Evolutionary conservation across 441 rosid species (phyloP).

Genomic region (Populus tomentosa): DNA sequence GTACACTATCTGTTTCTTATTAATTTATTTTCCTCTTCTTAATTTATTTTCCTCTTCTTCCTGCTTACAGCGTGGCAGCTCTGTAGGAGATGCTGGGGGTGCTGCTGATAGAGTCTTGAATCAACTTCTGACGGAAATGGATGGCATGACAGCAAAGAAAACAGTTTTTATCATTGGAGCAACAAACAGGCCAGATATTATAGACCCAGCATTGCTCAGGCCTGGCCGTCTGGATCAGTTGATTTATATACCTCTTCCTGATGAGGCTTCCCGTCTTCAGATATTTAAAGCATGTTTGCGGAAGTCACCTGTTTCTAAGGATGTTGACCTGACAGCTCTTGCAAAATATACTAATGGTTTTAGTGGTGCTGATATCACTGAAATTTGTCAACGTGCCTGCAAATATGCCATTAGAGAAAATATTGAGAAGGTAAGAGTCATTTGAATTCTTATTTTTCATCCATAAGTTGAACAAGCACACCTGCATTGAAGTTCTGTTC

Average conservation of each 20-base stretch:
- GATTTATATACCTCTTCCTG: slow-evolving; percentile 61
- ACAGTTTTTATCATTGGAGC: slow-evolving; percentile 60
- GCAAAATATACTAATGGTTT: slow-evolving; percentile 49
- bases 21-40: background rate
- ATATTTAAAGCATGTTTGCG: slow-evolving; percentile 54
- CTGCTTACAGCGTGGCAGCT: slow-evolving; percentile 47
- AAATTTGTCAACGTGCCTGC: slow-evolving; percentile 62
- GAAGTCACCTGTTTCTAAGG: slow-evolving; percentile 48
- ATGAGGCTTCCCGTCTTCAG: slow-evolving; percentile 47
- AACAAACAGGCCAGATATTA: slow-evolving; percentile 58
- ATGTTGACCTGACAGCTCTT: slow-evolving; percentile 49
- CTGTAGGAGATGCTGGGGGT: slow-evolving; percentile 60
- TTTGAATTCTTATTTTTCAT: background rate
- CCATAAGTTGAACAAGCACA: background rate
- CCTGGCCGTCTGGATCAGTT: slow-evolving; percentile 61
- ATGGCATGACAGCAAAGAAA: slow-evolving; percentile 64
- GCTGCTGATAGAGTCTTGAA: slow-evolving; percentile 59
- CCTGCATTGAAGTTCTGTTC: background rate
- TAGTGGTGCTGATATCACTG: slow-evolving; percentile 66
- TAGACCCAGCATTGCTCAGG: slow-evolving; percentile 53
- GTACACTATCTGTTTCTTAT: background rate
- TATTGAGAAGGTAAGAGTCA: slow-evolving; percentile 43
- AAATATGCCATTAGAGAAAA: slow-evolving; percentile 63
- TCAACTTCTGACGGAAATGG: slow-evolving; percentile 67
- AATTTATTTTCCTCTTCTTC: background rate